These are phyloP conservation scores for Exophiala sideris DNA, from an alignment of 2,329 filamentous ascomycete species.

Conservation along the genomic window DNA sequence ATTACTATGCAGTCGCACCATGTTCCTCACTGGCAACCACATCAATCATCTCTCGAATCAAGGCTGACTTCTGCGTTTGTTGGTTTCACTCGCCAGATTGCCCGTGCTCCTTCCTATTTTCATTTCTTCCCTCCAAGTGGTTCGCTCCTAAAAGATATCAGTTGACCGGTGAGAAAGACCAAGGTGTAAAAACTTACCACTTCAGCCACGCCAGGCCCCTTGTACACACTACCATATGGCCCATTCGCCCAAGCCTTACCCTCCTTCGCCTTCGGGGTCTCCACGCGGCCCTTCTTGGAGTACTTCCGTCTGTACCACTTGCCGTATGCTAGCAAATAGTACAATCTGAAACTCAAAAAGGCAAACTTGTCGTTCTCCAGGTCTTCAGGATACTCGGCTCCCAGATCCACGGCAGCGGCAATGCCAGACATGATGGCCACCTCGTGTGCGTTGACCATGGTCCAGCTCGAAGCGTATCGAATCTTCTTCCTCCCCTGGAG, in stretches of 20 bases:
- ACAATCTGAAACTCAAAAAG: constrained; percentile 58
- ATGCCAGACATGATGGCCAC: constrained; percentile 69
- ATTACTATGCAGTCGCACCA: no score
- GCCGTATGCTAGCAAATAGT: constrained; percentile 60
- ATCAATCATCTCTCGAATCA: constrained; percentile 7
- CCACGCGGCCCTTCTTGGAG: constrained; percentile 1
- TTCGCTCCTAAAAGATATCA: constrained; percentile 42
- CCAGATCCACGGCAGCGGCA: constrained; percentile 65
- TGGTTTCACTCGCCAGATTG: constrained; percentile 16
- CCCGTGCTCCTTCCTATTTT: constrained; percentile 23
- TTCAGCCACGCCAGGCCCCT: constrained; percentile 55
- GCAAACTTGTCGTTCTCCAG: constrained; percentile 62
- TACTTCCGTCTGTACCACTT: constrained; percentile 51
- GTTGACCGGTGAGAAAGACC: no score
- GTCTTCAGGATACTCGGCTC: constrained; percentile 62
- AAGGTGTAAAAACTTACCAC: constrained; percentile 1
- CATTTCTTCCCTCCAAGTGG: constrained; percentile 52
- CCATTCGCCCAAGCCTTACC: constrained; percentile 58
- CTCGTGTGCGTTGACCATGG: constrained; percentile 64
- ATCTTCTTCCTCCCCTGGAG: constrained; percentile 64
- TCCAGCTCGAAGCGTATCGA: constrained; percentile 65
- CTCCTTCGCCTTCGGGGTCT: constrained; percentile 35
- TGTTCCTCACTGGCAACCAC: no score
- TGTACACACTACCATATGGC: constrained; percentile 58
- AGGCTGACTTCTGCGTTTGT: constrained; percentile 20